Evolutionary conservation across 2,329 filamentous ascomycete species (phyloP).

Genomic region (Cercospora citrullina): DNA sequence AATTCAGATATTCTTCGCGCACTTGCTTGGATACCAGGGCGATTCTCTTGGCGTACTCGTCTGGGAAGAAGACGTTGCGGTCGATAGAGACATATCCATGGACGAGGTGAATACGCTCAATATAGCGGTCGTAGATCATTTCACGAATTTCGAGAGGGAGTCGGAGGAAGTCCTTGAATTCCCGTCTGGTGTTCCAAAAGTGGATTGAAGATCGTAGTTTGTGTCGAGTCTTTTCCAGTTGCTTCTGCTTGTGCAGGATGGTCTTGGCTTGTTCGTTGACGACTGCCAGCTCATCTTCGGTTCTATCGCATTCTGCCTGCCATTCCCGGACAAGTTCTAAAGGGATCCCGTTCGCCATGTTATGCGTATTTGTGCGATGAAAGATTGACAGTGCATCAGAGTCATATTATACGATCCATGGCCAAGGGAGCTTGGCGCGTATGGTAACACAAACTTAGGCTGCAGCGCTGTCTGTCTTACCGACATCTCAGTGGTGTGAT

Average conservation of each 20-base stretch:
- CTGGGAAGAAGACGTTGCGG: too few species aligned
- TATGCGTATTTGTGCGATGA: background rate
- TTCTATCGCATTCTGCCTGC: background rate
- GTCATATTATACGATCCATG: background rate
- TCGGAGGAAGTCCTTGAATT: background rate
- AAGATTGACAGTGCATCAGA: background rate
- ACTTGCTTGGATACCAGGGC: background rate
- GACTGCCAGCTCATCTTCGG: background rate
- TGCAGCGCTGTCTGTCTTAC: too few species aligned
- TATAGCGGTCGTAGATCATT: background rate
- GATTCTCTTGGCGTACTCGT: background rate
- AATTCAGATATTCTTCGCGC: background rate
- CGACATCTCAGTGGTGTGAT: too few species aligned
- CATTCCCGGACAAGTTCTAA: background rate
- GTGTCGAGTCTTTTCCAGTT: background rate
- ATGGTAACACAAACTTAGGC: background rate
- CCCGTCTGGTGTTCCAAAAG: background rate
- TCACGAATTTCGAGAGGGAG: background rate
- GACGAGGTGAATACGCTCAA: too few species aligned
- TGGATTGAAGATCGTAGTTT: background rate
- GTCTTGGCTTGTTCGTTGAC: background rate
- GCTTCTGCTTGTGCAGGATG: background rate
- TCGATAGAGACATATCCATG: too few species aligned
- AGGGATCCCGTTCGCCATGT: background rate
- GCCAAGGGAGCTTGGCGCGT: background rate